Percentiles rank a stretch among this genome's conserved stretches.
Conservation (phyloP, 768 basidiomycete genomes). For the Roridomyces roridus region DNA sequence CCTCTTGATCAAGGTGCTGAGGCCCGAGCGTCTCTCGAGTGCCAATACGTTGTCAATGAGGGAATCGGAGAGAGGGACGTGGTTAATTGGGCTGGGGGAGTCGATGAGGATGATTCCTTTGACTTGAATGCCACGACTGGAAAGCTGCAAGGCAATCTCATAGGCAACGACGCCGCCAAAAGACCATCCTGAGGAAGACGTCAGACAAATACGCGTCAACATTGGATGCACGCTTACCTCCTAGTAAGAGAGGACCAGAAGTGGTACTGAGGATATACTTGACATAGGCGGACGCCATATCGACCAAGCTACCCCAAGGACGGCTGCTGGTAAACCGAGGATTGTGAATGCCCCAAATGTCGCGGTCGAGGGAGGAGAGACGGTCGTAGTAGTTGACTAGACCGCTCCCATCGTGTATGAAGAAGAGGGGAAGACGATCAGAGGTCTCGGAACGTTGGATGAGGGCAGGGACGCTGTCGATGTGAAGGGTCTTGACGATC, state of each 20-base stretch:
- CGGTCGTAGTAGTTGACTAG: constrained; percentile 56
- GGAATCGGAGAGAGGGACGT: constrained; percentile 55
- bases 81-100: constrained; percentile 62
- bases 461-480: constrained; percentile 36
- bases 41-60: constrained; percentile 55
- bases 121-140: constrained; percentile 48
- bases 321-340: constrained; percentile 51
- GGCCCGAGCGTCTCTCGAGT: constrained; percentile 37
- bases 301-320: constrained; percentile 52
- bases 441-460: constrained; percentile 41
- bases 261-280: constrained; percentile 42
- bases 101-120: constrained; percentile 72
- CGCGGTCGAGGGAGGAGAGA: constrained; percentile 51
- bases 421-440: constrained; percentile 52
- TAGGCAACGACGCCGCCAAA: constrained; percentile 79
- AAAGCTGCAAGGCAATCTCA: constrained; percentile 62
- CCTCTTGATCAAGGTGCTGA: constrained; percentile 43
- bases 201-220: not conserved
- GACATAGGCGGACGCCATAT: constrained; percentile 63
- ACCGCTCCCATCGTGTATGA: constrained; percentile 80
- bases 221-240: constrained; percentile 51
- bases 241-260: constrained; percentile 53
- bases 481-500: constrained; percentile 26
- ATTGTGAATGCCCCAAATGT: constrained; percentile 68
- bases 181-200: constrained; percentile 65